Evolutionary conservation across 208 protist species (phyloP).

Genomic region (Angomonas ambiguus): DNA sequence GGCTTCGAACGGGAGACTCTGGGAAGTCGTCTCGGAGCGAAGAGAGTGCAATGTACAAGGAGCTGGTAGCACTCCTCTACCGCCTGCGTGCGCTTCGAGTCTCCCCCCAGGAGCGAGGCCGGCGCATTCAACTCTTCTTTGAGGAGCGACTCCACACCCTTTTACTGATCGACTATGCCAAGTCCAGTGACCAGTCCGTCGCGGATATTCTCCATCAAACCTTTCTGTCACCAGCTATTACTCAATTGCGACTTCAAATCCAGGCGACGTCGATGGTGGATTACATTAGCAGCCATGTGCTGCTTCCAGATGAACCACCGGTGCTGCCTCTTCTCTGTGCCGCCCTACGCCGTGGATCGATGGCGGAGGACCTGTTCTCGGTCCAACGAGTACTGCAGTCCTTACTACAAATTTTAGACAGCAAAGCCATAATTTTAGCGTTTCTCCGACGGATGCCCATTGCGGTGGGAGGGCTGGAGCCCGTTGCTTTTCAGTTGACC

Average conservation of each 20-base stretch:
- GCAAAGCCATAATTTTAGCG: slow-evolving; percentile 33
- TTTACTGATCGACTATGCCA: slow-evolving; percentile 28
- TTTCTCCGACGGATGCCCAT: slow-evolving; percentile 68
- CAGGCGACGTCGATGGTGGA: slow-evolving; percentile 39
- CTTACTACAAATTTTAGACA: slow-evolving; percentile 32
- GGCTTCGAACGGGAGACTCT: slow-evolving; percentile 13
- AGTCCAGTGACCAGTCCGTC: slow-evolving; percentile 13
- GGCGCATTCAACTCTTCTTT: slow-evolving; percentile 34
- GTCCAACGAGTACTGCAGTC: slow-evolving; percentile 36
- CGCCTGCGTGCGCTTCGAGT: slow-evolving; percentile 44
- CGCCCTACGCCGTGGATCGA: slow-evolving; percentile 42
- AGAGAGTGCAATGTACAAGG: slow-evolving; percentile 30
- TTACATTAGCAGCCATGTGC: slow-evolving; percentile 21
- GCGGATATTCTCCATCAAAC: slow-evolving; percentile 23
- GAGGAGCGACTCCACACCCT: slow-evolving; percentile 52
- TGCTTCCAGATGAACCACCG: slow-evolving; percentile 34
- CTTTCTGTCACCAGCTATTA: slow-evolving; percentile 29
- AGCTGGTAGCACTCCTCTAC: slow-evolving; percentile 29
- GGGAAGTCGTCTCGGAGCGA: slow-evolving; percentile 18
- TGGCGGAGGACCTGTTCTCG: slow-evolving; percentile 21
- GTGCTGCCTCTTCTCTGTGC: slow-evolving; percentile 37
- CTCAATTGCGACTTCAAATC: slow-evolving; percentile 24
- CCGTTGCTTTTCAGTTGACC: slow-evolving; percentile 60
- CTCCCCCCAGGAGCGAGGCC: slow-evolving; percentile 33
- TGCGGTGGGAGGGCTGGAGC: slow-evolving; percentile 52